Conservation (phyloP, 768 basidiomycete species). For the Hygrophoropsis aurantiaca region DNA sequence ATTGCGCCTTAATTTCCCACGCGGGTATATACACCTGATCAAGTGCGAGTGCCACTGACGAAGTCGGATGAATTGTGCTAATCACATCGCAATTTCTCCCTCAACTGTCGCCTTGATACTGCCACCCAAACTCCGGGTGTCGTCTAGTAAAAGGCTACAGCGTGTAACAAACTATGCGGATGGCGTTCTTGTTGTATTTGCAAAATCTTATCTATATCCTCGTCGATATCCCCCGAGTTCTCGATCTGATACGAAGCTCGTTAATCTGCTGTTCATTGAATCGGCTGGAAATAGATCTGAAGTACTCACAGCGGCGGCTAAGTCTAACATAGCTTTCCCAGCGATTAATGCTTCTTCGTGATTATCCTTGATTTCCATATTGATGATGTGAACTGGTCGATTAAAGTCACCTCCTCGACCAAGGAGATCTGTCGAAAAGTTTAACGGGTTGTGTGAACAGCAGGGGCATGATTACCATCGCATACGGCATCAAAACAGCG, state of each 20-base stretch:
- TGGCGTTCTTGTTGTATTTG: constrained; percentile 83
- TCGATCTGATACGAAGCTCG: constrained; percentile 69
- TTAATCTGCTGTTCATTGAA: constrained; percentile 11
- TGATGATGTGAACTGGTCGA: constrained; percentile 92
- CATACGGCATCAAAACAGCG: constrained; percentile 98
- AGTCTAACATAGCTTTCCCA: constrained; percentile 90
- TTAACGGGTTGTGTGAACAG: constrained; percentile 10
- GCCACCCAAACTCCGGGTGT: constrained; percentile 1
- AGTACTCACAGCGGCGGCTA: constrained; percentile 79
- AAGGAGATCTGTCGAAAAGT: constrained; percentile 64
- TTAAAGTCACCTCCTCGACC: constrained; percentile 88
- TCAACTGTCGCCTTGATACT: constrained; percentile 4
- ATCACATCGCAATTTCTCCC: not conserved
- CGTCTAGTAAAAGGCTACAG: constrained; percentile 83
- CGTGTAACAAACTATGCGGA: constrained; percentile 89
- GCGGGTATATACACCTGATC: constrained; percentile 42
- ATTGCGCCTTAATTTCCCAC: constrained; percentile 71
- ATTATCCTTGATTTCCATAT: constrained; percentile 98
- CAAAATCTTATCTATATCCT: constrained; percentile 87
- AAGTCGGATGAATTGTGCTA: constrained; percentile 4
- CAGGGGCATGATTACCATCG: constrained; percentile 71
- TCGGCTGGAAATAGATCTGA: constrained; percentile 1
- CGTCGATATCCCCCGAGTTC: constrained; percentile 80
- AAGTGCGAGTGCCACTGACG: constrained; percentile 34
- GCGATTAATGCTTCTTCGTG: constrained; percentile 98